These are phyloP conservation scores for Viola odorata DNA, from an alignment of 345 rosid genomes.

Conservation along the genomic window DNA sequence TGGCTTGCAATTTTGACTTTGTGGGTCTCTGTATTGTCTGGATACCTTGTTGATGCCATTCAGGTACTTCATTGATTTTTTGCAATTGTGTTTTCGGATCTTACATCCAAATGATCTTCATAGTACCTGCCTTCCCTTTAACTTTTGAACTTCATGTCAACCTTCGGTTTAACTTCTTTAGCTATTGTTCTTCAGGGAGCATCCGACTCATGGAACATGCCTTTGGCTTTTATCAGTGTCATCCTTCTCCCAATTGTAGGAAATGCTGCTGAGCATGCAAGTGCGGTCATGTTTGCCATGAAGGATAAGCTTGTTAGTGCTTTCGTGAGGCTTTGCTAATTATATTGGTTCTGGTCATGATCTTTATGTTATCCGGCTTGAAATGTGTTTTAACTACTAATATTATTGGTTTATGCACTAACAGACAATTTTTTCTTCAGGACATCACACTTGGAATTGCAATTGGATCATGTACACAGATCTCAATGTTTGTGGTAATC, in stretches of 20 bases:
- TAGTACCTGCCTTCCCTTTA: neutral
- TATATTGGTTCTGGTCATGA: neutral
- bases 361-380: neutral
- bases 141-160: neutral
- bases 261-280: conserved; percentile 87
- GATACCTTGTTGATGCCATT: conserved; percentile 76
- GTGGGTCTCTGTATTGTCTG: conserved; percentile 76
- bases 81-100: neutral
- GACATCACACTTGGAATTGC: conserved; percentile 89
- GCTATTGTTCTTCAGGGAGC: conserved; percentile 45
- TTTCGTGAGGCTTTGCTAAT: no score
- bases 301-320: conserved; percentile 74
- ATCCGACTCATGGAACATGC: conserved; percentile 58
- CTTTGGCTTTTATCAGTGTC: conserved; percentile 74
- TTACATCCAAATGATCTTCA: neutral
- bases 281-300: conserved; percentile 88
- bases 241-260: conserved; percentile 89
- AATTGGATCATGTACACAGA: conserved; percentile 85
- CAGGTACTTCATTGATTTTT: conserved; percentile 33
- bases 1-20: conserved; percentile 79
- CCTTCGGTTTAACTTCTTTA: neutral
- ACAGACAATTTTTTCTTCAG: conserved; percentile 22
- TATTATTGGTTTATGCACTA: neutral
- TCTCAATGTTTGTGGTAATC: conserved; percentile 83
- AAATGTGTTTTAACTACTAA: neutral